Evolutionary conservation across 306 rosid species (phyloP).

Genomic region (Pterocarpus santalinus): DNA sequence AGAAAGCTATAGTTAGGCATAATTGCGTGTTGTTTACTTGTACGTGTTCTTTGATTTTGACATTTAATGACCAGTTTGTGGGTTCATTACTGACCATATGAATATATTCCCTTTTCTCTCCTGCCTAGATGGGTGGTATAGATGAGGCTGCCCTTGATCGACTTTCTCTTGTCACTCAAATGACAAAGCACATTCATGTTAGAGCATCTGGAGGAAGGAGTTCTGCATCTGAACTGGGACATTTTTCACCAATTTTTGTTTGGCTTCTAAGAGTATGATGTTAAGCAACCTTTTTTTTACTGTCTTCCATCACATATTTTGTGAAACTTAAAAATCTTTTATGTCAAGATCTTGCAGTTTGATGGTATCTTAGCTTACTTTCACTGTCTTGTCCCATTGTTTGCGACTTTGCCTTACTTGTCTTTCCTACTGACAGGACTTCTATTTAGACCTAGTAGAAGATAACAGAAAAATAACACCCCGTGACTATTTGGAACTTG

Average conservation of each 20-base stretch:
- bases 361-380: slow-evolving; percentile 20
- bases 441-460: slow-evolving; percentile 82
- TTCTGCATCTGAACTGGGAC: slow-evolving; percentile 84
- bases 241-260: slow-evolving; percentile 91
- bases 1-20: slow-evolving; percentile 24
- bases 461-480: slow-evolving; percentile 91
- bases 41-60: background rate
- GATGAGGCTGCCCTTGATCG: slow-evolving; percentile 96
- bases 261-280: slow-evolving; percentile 73
- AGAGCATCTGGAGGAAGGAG: slow-evolving; percentile 79
- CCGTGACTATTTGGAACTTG: slow-evolving; percentile 90
- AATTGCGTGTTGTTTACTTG: slow-evolving; percentile 2
- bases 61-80: slow-evolving; percentile 29
- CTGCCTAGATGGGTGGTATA: slow-evolving; percentile 85
- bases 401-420: slow-evolving; percentile 12
- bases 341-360: background rate
- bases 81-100: slow-evolving; percentile 12
- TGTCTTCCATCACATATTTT: no score
- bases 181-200: slow-evolving; percentile 92
- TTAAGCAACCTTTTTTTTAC: no score
- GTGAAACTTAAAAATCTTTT: no score
- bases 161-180: slow-evolving; percentile 93
- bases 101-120: slow-evolving; percentile 31
- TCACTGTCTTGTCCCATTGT: slow-evolving; percentile 1
- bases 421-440: slow-evolving; percentile 69